Conservation (phyloP, 2,329 filamentous ascomycete species). For the Penicillium polonicum region DNA sequence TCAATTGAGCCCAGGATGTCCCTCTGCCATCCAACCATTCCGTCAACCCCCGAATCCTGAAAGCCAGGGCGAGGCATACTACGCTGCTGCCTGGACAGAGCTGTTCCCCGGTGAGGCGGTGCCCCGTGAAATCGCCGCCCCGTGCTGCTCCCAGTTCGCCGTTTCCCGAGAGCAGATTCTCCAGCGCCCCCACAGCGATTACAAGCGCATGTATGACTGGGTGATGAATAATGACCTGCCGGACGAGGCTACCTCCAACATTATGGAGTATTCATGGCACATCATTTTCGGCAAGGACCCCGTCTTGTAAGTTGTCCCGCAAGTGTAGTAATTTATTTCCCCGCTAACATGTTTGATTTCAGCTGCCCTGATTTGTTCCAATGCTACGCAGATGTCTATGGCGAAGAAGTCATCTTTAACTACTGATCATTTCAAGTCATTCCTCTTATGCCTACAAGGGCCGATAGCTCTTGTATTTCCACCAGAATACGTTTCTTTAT, state of each 20-base stretch:
- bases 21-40: conserved; percentile 31
- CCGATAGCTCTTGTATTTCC: background rate
- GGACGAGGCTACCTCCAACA: conserved; percentile 55
- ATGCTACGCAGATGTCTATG: conserved; percentile 28
- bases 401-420: conserved; percentile 22
- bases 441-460: background rate
- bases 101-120: conserved; percentile 33
- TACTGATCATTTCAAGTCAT: background rate
- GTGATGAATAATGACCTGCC: conserved; percentile 53
- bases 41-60: conserved; percentile 23
- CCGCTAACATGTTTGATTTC: conserved; percentile 7
- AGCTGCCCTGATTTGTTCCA: conserved; percentile 28
- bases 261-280: conserved; percentile 66
- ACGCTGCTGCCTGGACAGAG: conserved; percentile 32
- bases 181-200: conserved; percentile 50
- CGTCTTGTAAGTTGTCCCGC: conserved; percentile 31
- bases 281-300: conserved; percentile 47
- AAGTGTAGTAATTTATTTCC: background rate
- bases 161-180: conserved; percentile 54
- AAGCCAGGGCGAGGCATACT: conserved; percentile 28
- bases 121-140: conserved; percentile 51
- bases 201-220: conserved; percentile 58
- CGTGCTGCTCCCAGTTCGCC: conserved; percentile 64
- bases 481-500: background rate
- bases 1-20: conserved; percentile 33